Percentiles rank a stretch among this genome's conserved stretches.
phyloP scores from a whole-genome alignment of 306 rosid genomes.

The Rosa chinensis region DNA sequence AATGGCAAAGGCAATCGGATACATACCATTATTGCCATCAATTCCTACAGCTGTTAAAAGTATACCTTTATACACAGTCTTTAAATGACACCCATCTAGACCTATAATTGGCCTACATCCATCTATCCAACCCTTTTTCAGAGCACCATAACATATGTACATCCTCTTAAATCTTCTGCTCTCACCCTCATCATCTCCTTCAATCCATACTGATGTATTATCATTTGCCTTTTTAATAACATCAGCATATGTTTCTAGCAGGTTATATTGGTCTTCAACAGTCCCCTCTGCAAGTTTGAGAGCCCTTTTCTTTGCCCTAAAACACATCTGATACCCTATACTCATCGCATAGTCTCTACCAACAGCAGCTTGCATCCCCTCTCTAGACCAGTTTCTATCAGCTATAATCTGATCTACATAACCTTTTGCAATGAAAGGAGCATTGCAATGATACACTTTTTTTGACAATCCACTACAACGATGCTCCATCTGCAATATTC shows the following conservation, averaged over 20 bases:
- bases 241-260: background rate
- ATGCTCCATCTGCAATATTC: too few species aligned
- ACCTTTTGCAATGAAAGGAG: too few species aligned
- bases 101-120: background rate
- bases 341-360: background rate
- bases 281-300: background rate
- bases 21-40: constrained; percentile 10
- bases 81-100: background rate
- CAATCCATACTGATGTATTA: too few species aligned
- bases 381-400: too few species aligned
- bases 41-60: background rate
- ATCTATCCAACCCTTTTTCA: background rate
- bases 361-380: background rate
- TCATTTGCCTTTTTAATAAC: too few species aligned
- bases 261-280: background rate
- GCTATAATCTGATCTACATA: too few species aligned
- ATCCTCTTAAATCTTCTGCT: background rate
- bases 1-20: background rate
- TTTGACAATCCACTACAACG: too few species aligned
- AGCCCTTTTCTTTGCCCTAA: background rate
- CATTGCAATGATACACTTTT: too few species aligned
- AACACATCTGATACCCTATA: background rate
- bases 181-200: background rate
- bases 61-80: background rate
- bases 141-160: background rate